Evolutionary conservation across 768 basidiomycete genomes (phyloP), one percentile per base, ranked within the genome.

Genomic region (Boletus coccyginus): DNA sequence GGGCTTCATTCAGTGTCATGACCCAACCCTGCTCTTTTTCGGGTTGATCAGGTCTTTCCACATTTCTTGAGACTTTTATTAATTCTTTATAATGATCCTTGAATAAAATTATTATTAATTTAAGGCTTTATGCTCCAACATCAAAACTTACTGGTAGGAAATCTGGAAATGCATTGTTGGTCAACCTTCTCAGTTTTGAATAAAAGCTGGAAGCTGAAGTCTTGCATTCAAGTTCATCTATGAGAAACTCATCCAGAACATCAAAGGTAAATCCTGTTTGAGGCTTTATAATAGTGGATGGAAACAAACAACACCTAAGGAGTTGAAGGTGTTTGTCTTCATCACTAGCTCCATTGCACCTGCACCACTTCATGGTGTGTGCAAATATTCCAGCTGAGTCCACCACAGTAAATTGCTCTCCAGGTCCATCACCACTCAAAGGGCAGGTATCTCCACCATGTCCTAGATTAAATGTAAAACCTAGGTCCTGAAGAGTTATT

Each of bases 191-290:
- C 4, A 53, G 39, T 21, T 53, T 47, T 2, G 3, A 7, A 33
- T 47, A 53, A 17, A 47, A 53, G 31, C 45, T 47, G 3, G 21
- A 32, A 2, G 53, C 46, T 8, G 39, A 32, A 1, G 53, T 47
- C n/a, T 53, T 53, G 45, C 67, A 66, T 41, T 68, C 58, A 31
- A 69, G 13, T 1, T 38, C 9, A 16, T 68, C 58, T 4, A 69
- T 45, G 6, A 58, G 35, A 43, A 68, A 66, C 5, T 60, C 16
- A 44, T 70, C 53, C 13, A 68, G 57, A 2, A 64, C 65, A 8
- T 44, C 24, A 43, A 68, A 68, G 3, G 62, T 66, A 27, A 69
- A 69, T 1, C 57, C 64, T 0, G 59, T 60, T 33, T 58, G 40
- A n/a, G 66, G 62, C 24, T 35, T 44, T 0, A 24, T 24, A 4